Conservation (phyloP, 1,284 basidiomycete species). For the Sanghuangporus weigelae region DNA sequence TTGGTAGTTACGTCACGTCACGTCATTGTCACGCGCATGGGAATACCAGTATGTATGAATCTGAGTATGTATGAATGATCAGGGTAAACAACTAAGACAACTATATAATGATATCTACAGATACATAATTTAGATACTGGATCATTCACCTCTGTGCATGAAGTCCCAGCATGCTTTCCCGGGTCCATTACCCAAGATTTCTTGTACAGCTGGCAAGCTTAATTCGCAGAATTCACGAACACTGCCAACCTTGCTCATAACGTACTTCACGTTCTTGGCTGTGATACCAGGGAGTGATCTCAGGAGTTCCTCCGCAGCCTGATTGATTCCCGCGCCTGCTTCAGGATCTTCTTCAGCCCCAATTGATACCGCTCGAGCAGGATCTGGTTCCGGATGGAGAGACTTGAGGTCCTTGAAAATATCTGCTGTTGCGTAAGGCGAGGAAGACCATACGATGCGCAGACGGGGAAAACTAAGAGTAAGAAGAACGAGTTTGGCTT, state of each 20-base stretch:
- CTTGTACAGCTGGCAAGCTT: conserved; percentile 57
- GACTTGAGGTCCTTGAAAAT: conserved; percentile 92
- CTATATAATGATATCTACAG: too few relatives aligned
- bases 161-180: conserved; percentile 80
- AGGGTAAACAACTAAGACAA: too few relatives aligned
- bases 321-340: conserved; percentile 62
- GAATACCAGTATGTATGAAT: too few relatives aligned
- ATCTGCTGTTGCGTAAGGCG: conserved; percentile 87
- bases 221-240: conserved; percentile 76
- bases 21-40: not conserved
- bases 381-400: conserved; percentile 82
- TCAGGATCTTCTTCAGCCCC: conserved; percentile 75
- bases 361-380: conserved; percentile 65
- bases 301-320: conserved; percentile 71
- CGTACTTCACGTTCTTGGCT: conserved; percentile 80
- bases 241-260: conserved; percentile 76
- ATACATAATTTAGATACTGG: not conserved
- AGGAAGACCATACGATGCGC: conserved; percentile 95
- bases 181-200: conserved; percentile 77
- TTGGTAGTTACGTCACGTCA: not conserved
- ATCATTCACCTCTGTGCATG: conserved; percentile 65
- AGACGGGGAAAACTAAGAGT: conserved; percentile 87
- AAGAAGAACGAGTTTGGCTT: conserved; percentile 88
- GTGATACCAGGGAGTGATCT: conserved; percentile 74
- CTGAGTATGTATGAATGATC: too few relatives aligned